Conservation (phyloP, 306 rosid genomes). For the Vicia sativa region DNA sequence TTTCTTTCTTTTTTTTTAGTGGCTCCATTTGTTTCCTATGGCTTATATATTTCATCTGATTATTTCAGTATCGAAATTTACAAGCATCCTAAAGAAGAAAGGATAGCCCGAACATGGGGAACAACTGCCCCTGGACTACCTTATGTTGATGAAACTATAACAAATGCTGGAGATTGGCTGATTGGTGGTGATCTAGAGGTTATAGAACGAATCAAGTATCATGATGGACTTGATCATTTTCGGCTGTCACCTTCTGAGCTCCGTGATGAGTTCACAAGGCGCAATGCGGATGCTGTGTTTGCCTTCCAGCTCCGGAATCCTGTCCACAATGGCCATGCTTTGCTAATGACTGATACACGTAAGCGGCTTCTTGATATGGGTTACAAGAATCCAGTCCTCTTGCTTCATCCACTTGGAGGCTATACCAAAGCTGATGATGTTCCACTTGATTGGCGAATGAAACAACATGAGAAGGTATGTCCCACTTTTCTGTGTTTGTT, state of each 20-base stretch:
- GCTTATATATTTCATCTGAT: conserved; percentile 34
- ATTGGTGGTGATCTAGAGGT: conserved; percentile 99
- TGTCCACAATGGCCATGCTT: conserved; percentile 97
- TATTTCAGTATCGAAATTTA: conserved; percentile 84
- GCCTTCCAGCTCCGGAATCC: conserved; percentile 98
- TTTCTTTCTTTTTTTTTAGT: background rate
- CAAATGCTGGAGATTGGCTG: conserved; percentile 87
- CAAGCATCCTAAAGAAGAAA: conserved; percentile 95
- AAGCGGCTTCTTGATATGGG: conserved; percentile 95
- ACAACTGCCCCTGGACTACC: conserved; percentile 90
- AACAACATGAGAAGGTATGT: conserved; percentile 91
- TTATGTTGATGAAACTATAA: conserved; percentile 82
- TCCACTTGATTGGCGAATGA: conserved; percentile 97
- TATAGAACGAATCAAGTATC: conserved; percentile 75
- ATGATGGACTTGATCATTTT: conserved; percentile 93
- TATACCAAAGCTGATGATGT: conserved; percentile 98
- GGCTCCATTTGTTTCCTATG: conserved; percentile 25
- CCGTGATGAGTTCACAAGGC: conserved; percentile 78
- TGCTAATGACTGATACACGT: conserved; percentile 97
- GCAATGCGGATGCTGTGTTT: conserved; percentile 94
- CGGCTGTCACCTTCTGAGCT: conserved; percentile 87
- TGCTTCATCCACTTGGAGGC: conserved; percentile 98
- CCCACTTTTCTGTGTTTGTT: background rate
- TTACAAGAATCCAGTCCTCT: conserved; percentile 87
- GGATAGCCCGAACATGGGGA: conserved; percentile 97